Evolutionary conservation across 768 basidiomycete genomes (phyloP).

Genomic region (Serpula lacrymans): DNA sequence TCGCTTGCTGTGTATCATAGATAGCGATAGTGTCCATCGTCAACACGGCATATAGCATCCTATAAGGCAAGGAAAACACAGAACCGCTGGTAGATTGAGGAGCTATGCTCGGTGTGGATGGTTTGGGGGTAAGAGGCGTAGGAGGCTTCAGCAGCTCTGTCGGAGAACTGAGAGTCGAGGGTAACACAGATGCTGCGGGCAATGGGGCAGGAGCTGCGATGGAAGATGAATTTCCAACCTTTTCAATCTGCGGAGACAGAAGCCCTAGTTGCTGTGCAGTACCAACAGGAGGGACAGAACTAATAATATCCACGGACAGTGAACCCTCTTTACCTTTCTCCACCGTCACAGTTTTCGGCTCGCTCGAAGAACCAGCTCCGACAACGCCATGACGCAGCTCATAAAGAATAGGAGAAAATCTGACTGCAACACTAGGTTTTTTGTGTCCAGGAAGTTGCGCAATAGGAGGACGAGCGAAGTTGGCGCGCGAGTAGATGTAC

Average conservation of each 20-base stretch:
- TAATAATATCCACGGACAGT: conserved; percentile 59
- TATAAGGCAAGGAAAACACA: conserved; percentile 86
- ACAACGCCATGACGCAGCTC: conserved; percentile 70
- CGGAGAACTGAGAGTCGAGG: conserved; percentile 9
- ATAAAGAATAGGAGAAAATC: conserved; percentile 91
- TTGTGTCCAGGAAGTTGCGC: conserved; percentile 96
- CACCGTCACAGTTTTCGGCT: conserved; percentile 56
- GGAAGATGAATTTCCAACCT: conserved; percentile 9
- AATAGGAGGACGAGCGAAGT: conserved; percentile 88
- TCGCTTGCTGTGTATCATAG: conserved; percentile 95
- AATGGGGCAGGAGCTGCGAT: conserved; percentile 5
- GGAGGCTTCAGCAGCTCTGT: conserved; percentile 10
- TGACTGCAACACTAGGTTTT: conserved; percentile 90
- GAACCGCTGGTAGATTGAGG: conserved; percentile 46
- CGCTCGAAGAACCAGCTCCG: conserved; percentile 29
- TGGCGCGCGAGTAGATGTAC: conserved; percentile 94
- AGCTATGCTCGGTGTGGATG: conserved; percentile 27
- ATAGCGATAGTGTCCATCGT: conserved; percentile 95
- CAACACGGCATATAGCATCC: conserved; percentile 92
- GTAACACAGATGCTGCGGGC: conserved; percentile 11
- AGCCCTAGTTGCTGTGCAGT: neutral
- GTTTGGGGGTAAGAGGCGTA: conserved; percentile 15
- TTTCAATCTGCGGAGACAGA: conserved; percentile 12
- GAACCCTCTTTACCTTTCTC: conserved; percentile 63
- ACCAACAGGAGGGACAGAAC: conserved; percentile 18